These are phyloP conservation scores for Neoarthrinium moseri DNA, from an alignment of 2,329 filamentous ascomycete species.

Conservation along the genomic window DNA sequence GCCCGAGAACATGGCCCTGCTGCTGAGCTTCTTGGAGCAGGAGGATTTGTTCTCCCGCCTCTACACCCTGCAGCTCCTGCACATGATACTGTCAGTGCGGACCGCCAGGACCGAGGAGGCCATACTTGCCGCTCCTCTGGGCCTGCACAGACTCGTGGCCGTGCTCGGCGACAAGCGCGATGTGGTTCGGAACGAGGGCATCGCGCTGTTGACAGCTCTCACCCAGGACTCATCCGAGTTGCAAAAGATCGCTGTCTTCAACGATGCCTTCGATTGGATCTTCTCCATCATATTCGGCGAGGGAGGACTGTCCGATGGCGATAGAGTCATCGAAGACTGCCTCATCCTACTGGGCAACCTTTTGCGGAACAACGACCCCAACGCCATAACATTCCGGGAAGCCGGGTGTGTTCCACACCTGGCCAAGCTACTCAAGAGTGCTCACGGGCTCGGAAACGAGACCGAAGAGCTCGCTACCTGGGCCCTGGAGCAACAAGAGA, in stretches of 20 bases:
- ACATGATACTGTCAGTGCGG: constrained; percentile 79
- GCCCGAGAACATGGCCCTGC: constrained; percentile 91
- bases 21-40: constrained; percentile 86
- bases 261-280: constrained; percentile 85
- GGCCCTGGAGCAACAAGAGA: constrained; percentile 76
- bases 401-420: constrained; percentile 78
- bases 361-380: constrained; percentile 80
- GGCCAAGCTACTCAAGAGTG: constrained; percentile 64
- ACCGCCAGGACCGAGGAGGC: constrained; percentile 94
- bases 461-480: constrained; percentile 67
- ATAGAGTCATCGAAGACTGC: constrained; percentile 88
- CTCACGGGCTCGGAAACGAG: constrained; percentile 51
- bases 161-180: constrained; percentile 84
- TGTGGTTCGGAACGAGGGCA: constrained; percentile 81
- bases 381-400: constrained; percentile 92
- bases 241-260: constrained; percentile 93
- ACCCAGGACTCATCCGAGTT: constrained; percentile 85
- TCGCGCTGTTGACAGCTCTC: constrained; percentile 83
- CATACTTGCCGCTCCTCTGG: constrained; percentile 83
- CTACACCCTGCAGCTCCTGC: constrained; percentile 86
- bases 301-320: constrained; percentile 78
- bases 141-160: constrained; percentile 81
- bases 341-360: constrained; percentile 88
- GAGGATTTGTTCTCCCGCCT: constrained; percentile 87
- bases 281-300: constrained; percentile 82